A percentile compares a stretch with the other conserved stretches of the same genome.
Conservation (phyloP, 768 basidiomycete species). For the Collybia mongolica region DNA sequence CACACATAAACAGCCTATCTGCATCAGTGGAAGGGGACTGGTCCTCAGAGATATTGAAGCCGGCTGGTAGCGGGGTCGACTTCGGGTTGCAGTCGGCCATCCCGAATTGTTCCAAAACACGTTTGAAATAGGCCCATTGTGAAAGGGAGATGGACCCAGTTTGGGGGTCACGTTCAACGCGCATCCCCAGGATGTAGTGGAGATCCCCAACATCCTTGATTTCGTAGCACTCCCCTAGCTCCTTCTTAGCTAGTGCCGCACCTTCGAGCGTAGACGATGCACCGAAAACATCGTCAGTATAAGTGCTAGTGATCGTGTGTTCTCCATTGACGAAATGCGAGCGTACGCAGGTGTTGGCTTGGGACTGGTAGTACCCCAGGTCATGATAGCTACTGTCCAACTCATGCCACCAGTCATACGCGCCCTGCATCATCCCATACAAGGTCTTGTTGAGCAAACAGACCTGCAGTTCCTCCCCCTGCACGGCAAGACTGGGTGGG, state of each 20-base stretch:
- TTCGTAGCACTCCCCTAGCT: constrained; percentile 12
- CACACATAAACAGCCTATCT: constrained; percentile 18
- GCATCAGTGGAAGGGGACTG: constrained; percentile 6
- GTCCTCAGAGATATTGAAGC: constrained; percentile 10
- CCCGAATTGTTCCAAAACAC: not conserved
- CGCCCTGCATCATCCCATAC: constrained; percentile 21
- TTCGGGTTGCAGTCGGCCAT: constrained; percentile 7
- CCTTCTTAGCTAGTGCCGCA: constrained; percentile 8
- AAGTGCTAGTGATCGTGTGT: constrained; percentile 15
- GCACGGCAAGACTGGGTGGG: constrained; percentile 12
- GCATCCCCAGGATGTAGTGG: constrained; percentile 13
- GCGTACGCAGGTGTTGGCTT: constrained; percentile 17
- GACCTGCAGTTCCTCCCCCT: constrained; percentile 13
- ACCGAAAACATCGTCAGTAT: constrained; percentile 14
- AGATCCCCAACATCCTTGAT: constrained; percentile 12
- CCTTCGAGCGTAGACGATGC: constrained; percentile 7
- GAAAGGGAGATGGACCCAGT: constrained; percentile 14
- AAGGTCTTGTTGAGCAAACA: constrained; percentile 22
- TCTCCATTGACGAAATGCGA: constrained; percentile 1
- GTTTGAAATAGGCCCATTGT: constrained; percentile 10
- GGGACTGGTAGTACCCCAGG: constrained; percentile 13
- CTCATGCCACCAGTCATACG: constrained; percentile 16
- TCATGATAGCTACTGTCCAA: constrained; percentile 2
- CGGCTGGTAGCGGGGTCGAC: constrained; percentile 20
- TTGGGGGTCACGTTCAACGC: constrained; percentile 2